A percentile compares a stretch with the other conserved stretches of the same genome.
Conservation (phyloP, 2,329 filamentous ascomycete genomes). For the Hymenoscyphus albidus region DNA sequence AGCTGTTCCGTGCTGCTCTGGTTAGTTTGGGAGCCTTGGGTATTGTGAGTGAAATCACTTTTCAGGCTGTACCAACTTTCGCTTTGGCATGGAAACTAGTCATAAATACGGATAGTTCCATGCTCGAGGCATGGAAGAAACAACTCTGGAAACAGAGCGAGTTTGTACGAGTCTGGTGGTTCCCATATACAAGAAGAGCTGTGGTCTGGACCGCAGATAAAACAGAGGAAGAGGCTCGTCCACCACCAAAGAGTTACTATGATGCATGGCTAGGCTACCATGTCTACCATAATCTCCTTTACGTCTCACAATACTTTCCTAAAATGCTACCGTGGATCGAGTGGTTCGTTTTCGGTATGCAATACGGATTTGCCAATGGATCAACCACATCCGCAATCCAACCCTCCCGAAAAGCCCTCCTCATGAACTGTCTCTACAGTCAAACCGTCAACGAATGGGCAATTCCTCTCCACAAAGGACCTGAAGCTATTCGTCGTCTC, state of each 20-base stretch:
- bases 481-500: slow-evolving; percentile 78
- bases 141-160: slow-evolving; percentile 80
- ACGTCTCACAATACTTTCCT: slow-evolving; percentile 72
- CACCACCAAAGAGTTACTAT: slow-evolving; percentile 67
- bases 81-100: slow-evolving; percentile 85
- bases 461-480: slow-evolving; percentile 77
- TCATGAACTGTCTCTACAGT: slow-evolving; percentile 98
- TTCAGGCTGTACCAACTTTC: slow-evolving; percentile 74
- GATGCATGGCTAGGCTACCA: slow-evolving; percentile 79
- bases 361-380: slow-evolving; percentile 82
- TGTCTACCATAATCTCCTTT: slow-evolving; percentile 88
- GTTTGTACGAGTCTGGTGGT: slow-evolving; percentile 96
- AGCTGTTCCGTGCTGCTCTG: slow-evolving; percentile 84
- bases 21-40: slow-evolving; percentile 86
- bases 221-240: slow-evolving; percentile 57
- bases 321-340: slow-evolving; percentile 82
- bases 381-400: slow-evolving; percentile 71
- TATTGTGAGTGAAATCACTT: slow-evolving; percentile 85
- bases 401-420: slow-evolving; percentile 71
- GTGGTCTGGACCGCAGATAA: slow-evolving; percentile 88
- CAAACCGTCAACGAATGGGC: slow-evolving; percentile 99
- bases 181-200: slow-evolving; percentile 83
- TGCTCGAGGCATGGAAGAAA: slow-evolving; percentile 68
- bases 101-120: slow-evolving; percentile 63
- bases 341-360: slow-evolving; percentile 96